Base-by-base conservation (phyloP, 2,329 filamentous ascomycete species). In the Ophiostoma ulmi region DNA sequence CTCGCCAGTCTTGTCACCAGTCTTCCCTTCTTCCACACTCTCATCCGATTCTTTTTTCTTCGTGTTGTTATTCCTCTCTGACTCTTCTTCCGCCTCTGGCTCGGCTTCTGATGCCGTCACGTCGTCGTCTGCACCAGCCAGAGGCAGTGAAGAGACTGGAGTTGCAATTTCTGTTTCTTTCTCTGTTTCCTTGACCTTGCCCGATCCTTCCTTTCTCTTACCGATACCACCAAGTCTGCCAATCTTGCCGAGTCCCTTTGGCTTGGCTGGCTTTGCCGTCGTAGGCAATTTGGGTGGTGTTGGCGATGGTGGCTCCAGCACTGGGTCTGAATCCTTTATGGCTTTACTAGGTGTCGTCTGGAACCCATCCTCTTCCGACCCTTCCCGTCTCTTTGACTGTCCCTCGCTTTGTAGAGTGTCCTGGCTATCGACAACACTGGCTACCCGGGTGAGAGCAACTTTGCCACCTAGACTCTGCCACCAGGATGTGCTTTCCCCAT, bases 81-180 rank as follows among this genome's bases (percentile, higher is more conserved):
- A 20, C 11, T 36, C 14, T 4, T n/a, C 58, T 20, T 36, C 22
- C 41, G 39, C n/a, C 20, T 48, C 38, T 11, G 55, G 55, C 1
- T 80, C 80, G n/a, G 77, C 76, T 35, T 82, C 81, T 10, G 82
- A 83, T 17, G 80, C 82, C n/a, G 82, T 84, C 63, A 83, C 81
- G 0, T 68, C 58, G 4, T 52, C 36, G 3, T 41, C 38, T 0
- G 22, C n/a, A 26, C 70, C 11, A 69, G 70, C 48, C 72, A 72
- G 22, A 71, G 72, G 38, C 76, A 72, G 58, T 73, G 72, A 11
- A 48, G 52, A n/a, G 44, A n/a, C 44, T 20, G 17, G 85, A 86
- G 10, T 63, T 26, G n/a, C 11, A 26, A 5, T 14, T 10, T 31
- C 61, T 64, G 14, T 31, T 64, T 38, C 31, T 36, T 35, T 35